Conservation (phyloP, 305 asterid species). For the Petunia hybrid region DNA sequence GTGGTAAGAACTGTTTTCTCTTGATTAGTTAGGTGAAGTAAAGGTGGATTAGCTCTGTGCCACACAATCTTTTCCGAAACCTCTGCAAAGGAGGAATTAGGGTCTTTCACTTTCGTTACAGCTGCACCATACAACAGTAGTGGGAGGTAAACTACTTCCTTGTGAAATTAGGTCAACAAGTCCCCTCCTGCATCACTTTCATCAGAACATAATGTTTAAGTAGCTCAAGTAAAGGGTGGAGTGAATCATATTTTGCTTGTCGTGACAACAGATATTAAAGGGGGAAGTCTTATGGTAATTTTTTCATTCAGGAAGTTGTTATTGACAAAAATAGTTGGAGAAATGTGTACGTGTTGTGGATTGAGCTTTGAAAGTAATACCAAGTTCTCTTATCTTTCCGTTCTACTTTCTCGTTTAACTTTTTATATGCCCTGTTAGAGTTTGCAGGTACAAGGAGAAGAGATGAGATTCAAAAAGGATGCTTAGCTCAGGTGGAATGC, state of each 20-base stretch:
- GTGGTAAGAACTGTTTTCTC: background rate
- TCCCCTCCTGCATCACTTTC: background rate
- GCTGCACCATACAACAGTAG: background rate
- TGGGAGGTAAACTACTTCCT: background rate
- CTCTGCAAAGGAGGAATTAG: background rate
- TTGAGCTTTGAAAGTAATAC: background rate
- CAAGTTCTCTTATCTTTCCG: slow-evolving; percentile 26
- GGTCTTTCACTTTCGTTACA: background rate
- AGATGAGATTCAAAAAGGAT: slow-evolving; percentile 91
- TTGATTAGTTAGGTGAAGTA: slow-evolving; percentile 3
- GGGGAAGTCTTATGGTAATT: background rate
- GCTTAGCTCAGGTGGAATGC: slow-evolving; percentile 99
- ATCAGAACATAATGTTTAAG: background rate
- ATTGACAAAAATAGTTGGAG: background rate
- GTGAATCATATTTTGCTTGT: background rate
- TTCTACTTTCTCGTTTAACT: slow-evolving; percentile 52
- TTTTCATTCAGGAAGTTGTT: background rate
- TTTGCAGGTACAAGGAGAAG: slow-evolving; percentile 87
- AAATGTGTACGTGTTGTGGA: background rate
- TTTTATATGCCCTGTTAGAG: slow-evolving; percentile 54
- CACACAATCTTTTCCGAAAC: background rate
- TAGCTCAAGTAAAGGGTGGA: background rate
- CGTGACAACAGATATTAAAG: background rate
- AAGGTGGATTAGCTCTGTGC: background rate
- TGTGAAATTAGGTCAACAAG: background rate